Base-by-base conservation (phyloP, 164 flowering plant species). In the Nymphaea thermarum region DNA sequence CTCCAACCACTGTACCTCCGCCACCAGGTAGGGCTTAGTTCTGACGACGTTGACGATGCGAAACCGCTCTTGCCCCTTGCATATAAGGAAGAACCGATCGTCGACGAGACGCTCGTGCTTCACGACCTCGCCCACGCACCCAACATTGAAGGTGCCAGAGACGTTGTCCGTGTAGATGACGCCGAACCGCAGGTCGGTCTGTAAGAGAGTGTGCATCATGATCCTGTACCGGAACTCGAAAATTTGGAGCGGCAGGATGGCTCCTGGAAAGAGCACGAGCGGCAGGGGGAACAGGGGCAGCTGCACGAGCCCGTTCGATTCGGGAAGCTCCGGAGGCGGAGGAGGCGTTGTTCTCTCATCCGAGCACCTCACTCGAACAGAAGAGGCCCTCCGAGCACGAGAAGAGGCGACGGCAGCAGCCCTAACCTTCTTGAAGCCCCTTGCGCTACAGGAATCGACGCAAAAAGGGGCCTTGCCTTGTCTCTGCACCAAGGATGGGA, bases 181-280 rank as follows among this genome's bases (percentile, higher is more conserved):
- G 25, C 98, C 98, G 79, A 93, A 93, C 0, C 98, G 94, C 68
- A 93, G 93, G 76, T 93, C 98, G 63, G 97, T 85, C 17, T 87
- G 90, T 64, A 93, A 88, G 67, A 93, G 90, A 0, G 98, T 89
- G 77, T 93, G 97, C 98, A 93, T 91, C 97, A 93, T 89, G 64
- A 93, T 91, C 43, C 98, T 89, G 83, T 91, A 93, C 3, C 97
- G 88, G 78, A 86, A 89, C 75, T 93, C 98, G 77, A 91, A 93
- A 80, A 93, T 93, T 72, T 93, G 97, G 2, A 93, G 77, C 3
- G 98, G 98, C 60, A 94, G 88, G 73, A 87, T 84, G 0, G 97
- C 91, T 53, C 97, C 97, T 43, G 98, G 98, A 81, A 94, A 94
- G 70, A 94, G 95, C 18, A 94, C 98, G 16, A 91, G 81, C 0